A percentile compares a stretch with the other conserved stretches of the same genome.
These are phyloP conservation scores for Trichothecium sympodiale DNA, from an alignment of 2,329 filamentous ascomycete genomes.

Conservation along the genomic window DNA sequence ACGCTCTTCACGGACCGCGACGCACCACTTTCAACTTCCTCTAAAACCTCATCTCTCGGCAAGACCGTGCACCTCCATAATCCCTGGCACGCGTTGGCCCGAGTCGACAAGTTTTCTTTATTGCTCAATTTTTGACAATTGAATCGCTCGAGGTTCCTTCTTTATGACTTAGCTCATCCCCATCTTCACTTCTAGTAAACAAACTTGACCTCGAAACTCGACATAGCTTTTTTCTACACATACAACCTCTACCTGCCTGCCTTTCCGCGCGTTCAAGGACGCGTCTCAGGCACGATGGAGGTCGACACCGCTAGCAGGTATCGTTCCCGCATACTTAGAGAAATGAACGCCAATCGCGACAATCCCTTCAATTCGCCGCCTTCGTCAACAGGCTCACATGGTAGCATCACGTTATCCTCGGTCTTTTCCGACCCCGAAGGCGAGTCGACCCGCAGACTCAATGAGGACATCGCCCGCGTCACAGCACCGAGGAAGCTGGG, in stretches of 20 bases:
- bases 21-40: conserved; percentile 1
- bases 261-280: conserved; percentile 8
- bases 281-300: conserved; percentile 26
- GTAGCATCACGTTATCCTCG: conserved; percentile 41
- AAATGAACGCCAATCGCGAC: conserved; percentile 40
- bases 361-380: conserved; percentile 49
- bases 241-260: no score
- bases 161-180: no score
- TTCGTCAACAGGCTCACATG: conserved; percentile 46
- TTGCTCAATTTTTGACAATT: no score
- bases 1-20: no score
- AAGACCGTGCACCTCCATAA: no score
- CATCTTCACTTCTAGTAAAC: no score
- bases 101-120: no score
- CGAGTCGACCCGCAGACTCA: conserved; percentile 40
- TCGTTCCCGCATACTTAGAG: conserved; percentile 37
- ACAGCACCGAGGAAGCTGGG: conserved; percentile 26
- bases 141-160: no score
- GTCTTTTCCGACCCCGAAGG: conserved; percentile 41
- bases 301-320: conserved; percentile 28
- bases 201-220: no score
- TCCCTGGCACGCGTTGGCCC: no score
- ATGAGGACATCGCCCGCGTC: conserved; percentile 35
- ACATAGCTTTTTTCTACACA: no score
- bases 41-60: background rate